phyloP scores from a whole-genome alignment of 495 filamentous ascomycete species.

The Tuber microsphaerosporum region DNA sequence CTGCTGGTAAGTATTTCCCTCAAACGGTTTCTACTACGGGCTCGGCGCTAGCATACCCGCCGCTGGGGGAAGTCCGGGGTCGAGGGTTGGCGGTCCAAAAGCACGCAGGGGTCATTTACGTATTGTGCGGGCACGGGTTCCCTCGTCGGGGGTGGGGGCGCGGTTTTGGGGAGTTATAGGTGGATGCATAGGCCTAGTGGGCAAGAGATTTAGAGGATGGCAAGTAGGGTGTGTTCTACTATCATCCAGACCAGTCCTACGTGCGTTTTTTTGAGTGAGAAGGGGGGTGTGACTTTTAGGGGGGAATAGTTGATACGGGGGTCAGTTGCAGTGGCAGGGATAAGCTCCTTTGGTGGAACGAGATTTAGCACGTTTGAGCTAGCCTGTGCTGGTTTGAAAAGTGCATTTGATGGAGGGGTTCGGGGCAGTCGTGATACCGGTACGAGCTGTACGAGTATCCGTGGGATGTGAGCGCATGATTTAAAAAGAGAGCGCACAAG shows the following conservation, averaged over 20 bases:
- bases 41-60: conserved; percentile 13
- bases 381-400: conserved; percentile 43
- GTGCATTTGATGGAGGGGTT: not conserved
- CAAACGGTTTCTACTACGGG: conserved; percentile 20
- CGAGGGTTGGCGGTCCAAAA: conserved; percentile 45
- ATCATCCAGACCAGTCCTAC: conserved; percentile 47
- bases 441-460: not conserved
- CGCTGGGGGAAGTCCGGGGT: conserved; percentile 44
- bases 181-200: conserved; percentile 49
- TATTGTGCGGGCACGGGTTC: conserved; percentile 42
- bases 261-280: not conserved
- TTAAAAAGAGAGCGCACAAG: not conserved
- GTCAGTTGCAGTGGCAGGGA: conserved; percentile 46
- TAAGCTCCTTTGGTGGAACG: conserved; percentile 48
- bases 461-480: not conserved
- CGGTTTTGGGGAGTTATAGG: conserved; percentile 45
- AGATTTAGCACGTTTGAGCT: conserved; percentile 46
- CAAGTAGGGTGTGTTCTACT: conserved; percentile 47
- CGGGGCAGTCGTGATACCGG: not conserved
- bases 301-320: conserved; percentile 44
- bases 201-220: conserved; percentile 43
- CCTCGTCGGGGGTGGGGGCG: conserved; percentile 45
- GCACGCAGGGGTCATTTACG: conserved; percentile 45
- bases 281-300: conserved; percentile 10
- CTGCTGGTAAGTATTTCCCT: conserved; percentile 19